Conservation (phyloP, 2,329 filamentous ascomycete genomes). For the Beauveria pseudobassiana region DNA sequence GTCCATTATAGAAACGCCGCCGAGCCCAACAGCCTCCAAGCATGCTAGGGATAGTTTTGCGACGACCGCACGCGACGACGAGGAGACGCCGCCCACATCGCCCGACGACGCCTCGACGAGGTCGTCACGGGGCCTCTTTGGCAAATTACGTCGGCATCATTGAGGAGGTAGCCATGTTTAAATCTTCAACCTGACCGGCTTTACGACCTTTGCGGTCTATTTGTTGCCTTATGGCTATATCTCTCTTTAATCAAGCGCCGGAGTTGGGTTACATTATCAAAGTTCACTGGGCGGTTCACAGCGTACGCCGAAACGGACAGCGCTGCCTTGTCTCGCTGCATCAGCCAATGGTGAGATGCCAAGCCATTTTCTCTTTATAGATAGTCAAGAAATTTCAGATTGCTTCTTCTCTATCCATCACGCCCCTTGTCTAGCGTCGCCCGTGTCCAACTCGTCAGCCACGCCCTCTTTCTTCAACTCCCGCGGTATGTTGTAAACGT, state of each 20-base stretch:
- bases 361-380: background rate
- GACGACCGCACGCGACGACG: slow-evolving; percentile 17
- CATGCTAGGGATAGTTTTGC: slow-evolving; percentile 32
- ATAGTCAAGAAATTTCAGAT: background rate
- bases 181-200: background rate
- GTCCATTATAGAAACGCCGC: slow-evolving; percentile 5
- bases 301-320: background rate
- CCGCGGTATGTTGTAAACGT: slow-evolving; percentile 79
- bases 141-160: slow-evolving; percentile 12
- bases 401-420: background rate
- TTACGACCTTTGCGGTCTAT: background rate
- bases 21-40: slow-evolving; percentile 26
- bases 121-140: slow-evolving; percentile 19
- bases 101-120: slow-evolving; percentile 25
- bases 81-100: slow-evolving; percentile 30
- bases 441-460: background rate
- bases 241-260: slow-evolving; percentile 4
- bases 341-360: background rate
- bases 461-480: slow-evolving; percentile 38
- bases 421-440: too few species aligned
- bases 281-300: background rate
- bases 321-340: background rate
- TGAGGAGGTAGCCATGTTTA: background rate
- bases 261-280: background rate
- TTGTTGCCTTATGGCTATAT: background rate